Base-by-base conservation (phyloP, 2,329 filamentous ascomycete species). In the Fusarium nygamai region DNA sequence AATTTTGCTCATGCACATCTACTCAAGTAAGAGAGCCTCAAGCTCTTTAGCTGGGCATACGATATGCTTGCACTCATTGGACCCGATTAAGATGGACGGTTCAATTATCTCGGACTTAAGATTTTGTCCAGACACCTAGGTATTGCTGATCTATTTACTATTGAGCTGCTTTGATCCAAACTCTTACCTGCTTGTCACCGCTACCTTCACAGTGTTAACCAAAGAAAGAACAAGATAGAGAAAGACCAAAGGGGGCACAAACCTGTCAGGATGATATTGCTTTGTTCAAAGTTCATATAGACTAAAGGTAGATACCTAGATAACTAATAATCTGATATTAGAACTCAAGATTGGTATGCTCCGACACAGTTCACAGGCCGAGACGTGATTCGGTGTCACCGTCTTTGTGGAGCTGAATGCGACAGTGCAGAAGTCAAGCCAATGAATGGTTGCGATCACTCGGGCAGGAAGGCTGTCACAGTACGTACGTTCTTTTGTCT, bases 321-420 rank as follows among this genome's bases (percentile, higher is more conserved):
- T 19, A 38, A 50, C 29, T n/a, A 24, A 33, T 33, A 50, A 24
- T 51, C 48, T 20, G 48, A 53, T 34, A 10, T 34, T 24, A n/a
- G 48, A 34, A 34, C 31, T 24, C n/a, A 24, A 34, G 12, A 51
- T 34, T 51, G 31, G 12, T 33, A 51, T 34, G 33, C 19, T 27
- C 29, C n/a, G 38, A 29, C 43, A 64, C 31, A 64, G 64, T 27
- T 39, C 43, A 29, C 12, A 47, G 61, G 33, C 31, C 29, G 33
- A 54, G 57, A 47, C 56, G 34, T 74, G 71, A 74, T 72, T 74
- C 67, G 68, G 57, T 48, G 34, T 53, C 46, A 43, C 60, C 36
- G 56, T 62, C 47, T 31, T 53, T 61, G 57, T 36, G 71, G 59
- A 60, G 62, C 67, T 61, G 67, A 67, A 38, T 47, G 48, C 47